Evolutionary conservation across 202 grass and related monocot genomes (phyloP), one percentile per base, ranked within the genome.

Genomic region (Bolboschoenoplectus hybrid): DNA sequence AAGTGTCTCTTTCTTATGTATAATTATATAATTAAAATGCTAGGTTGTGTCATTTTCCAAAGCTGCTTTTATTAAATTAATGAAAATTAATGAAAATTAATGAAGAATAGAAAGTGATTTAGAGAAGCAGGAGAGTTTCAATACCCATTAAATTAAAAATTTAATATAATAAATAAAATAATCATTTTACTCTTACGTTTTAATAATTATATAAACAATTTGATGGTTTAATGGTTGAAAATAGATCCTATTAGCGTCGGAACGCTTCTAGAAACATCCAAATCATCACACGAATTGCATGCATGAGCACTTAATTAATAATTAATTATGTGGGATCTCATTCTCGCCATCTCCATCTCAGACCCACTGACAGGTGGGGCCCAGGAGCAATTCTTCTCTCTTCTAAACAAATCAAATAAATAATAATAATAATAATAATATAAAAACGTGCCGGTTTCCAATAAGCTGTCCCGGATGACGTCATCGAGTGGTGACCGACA

Each of bases 401-500:
- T 64, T 64, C 53, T 56, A 56, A 56, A 56, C 53, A 56, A 56
- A 26, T 26, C 26, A 26, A 26, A 26, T 26, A 26, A 26, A 26
- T 26, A 26, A 26, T 26, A 26, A 26, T 26, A 26, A 26, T 26
- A 26, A 26, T 26, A 26, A 26, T 26, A 26, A 26, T 26, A 26
- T 26, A 26, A 38, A 67, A 39, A 36, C 0, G 12, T 17, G 63
- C 1, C 20, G 3, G n/a, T 1, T 26, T 34, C 32, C 43, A 26
- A 26, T 74, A 7, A 5, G 47, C 47, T 53, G 46, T 60, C 14
- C 19, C 43, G 26, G 67, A 1, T 44, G 60, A 82, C 16, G 65
- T 84, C 64, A 84, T 43, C 32, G n/a, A 60, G 75, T 68, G 47
- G 46, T 53, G 49, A 84, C 82, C 82, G 82, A 58, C 82, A 84